Evolutionary conservation across 2,329 filamentous ascomycete genomes (phyloP), one percentile per base, ranked within the genome.

Genomic region (Leptosphaerulina australis): DNA sequence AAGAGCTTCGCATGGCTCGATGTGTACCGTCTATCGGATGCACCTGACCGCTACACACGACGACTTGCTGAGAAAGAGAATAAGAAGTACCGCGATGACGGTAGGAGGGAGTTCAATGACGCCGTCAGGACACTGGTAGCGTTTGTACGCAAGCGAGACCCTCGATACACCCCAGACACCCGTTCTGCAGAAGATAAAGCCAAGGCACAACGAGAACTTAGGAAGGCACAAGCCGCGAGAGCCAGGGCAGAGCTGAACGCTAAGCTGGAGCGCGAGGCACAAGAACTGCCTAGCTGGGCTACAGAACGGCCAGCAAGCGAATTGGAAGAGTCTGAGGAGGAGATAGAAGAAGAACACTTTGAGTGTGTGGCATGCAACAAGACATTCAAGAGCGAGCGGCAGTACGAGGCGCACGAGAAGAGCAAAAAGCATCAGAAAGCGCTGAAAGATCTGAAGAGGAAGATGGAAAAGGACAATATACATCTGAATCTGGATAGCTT

Each of bases 51-150:
- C 40, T 84, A 88, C 28, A 81, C 90, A 12, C 85, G 93, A 41
- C 84, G 94, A 24, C 66, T 90, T 29, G 96, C 97, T 86, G 94
- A 97, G 69, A 97, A 96, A 73, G 93, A 97, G 70, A 99, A 99
- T 72, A 89, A 86, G 62, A 88, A 88, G 57, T 74, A 88, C 18
- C 83, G 94, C 43, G 92, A 97, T 15, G 88, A 93, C 44, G 91
- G 86, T 2, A 83, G 88, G 9, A 84, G 88, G 47, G 90, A 96
- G 59, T 97, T 96, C 76, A 97, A 97, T 72, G 91, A 96, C 53
- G 88, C 91, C 3, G 91, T 99, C 22, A 79, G 90, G 48, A 89
- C 91, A 5, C 80, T 99, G 10, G 88, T 97, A 2, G 81, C 86
- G 1, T 97, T 97, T 73, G 88, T 93, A 12, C 87, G 90, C 59